phyloP scores from a whole-genome alignment of 257 asterid genomes.

The Solanum pimpinellifolium region DNA sequence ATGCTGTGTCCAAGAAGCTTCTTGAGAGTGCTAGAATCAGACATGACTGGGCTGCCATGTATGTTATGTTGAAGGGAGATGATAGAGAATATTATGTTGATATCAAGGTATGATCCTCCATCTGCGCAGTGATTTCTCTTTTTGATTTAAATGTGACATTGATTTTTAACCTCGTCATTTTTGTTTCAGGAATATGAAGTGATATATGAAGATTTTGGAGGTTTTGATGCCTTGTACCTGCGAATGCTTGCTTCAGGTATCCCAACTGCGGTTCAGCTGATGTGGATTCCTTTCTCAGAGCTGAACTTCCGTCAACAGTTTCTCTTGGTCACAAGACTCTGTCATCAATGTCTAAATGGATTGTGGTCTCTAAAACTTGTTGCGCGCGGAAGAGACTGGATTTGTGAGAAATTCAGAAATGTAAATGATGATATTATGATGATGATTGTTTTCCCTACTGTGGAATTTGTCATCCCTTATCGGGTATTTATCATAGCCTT shows the following conservation, averaged over 20 bases:
- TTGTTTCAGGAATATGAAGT: constrained; percentile 67
- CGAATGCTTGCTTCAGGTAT: constrained; percentile 73
- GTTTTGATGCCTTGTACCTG: constrained; percentile 84
- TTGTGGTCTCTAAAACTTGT: constrained; percentile 47
- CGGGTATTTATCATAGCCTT: constrained; percentile 34
- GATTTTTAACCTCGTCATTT: constrained; percentile 4
- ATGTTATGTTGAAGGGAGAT: constrained; percentile 68
- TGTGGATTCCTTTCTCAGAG: constrained; percentile 93
- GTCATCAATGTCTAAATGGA: constrained; percentile 45
- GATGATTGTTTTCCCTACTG: constrained; percentile 64
- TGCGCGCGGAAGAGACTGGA: constrained; percentile 42
- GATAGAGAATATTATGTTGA: constrained; percentile 78
- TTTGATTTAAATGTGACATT: neutral
- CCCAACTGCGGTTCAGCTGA: constrained; percentile 83
- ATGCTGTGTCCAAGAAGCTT: constrained; percentile 78
- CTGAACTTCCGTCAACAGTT: constrained; percentile 57
- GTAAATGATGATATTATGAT: constrained; percentile 71
- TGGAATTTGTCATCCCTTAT: constrained; percentile 81
- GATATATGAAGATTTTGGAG: constrained; percentile 86
- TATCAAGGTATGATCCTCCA: constrained; percentile 43
- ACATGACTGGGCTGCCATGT: constrained; percentile 94
- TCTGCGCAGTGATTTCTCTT: neutral
- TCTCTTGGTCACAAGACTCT: constrained; percentile 38
- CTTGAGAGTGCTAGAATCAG: constrained; percentile 85
- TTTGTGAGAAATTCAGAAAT: constrained; percentile 23